Base-by-base conservation (phyloP, 2,329 filamentous ascomycete genomes). In the Ascochyta koolunga region DNA sequence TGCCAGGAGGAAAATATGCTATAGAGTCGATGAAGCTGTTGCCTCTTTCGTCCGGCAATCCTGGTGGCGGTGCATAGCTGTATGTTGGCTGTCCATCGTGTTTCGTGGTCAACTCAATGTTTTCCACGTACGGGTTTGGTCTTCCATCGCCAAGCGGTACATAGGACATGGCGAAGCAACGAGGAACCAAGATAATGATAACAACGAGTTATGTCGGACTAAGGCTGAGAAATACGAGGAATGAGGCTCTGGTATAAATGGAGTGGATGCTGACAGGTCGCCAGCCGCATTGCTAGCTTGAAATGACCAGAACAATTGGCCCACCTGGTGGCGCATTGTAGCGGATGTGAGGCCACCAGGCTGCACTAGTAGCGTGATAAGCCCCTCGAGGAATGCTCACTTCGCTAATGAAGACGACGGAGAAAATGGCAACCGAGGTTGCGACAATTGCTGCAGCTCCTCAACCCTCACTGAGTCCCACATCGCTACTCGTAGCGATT, bases 61-160 rank as follows among this genome's bases (percentile, higher is more conserved):
- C 53, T 42, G 39, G 31, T 1, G 53, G 52, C 21, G 58, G 57
- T 6, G 27, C 24, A 38, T 50, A 57, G 32, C 8, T 18, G 33
- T 38, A 39, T 19, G 9, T 5, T 33, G 46, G 10, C 5, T 41
- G 19, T 1, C 11, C 11, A 18, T 46, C 21, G n/a, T 38, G 29
- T 7, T 46, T 55, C 10, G 37, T 24, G 5, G 10, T 22, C 36
- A 55, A 10, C 11, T 55, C 46, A 15, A 55, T 50, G 7, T 16
- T 45, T 10, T 55, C 40, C 21, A 24, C 37, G 5, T 46, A 16
- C 2, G 44, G 39, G 10, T 16, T 40, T 7, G 9, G 21, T 24
- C 33, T 44, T 1, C 27, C 50, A 22, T 31, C 19, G 10, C 27
- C 39, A 24, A 54, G 16, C 16, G 33, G 33, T 8, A 27, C 18